These are phyloP conservation scores for Trapa incisa DNA, from an alignment of 345 rosid species.

Conservation along the genomic window DNA sequence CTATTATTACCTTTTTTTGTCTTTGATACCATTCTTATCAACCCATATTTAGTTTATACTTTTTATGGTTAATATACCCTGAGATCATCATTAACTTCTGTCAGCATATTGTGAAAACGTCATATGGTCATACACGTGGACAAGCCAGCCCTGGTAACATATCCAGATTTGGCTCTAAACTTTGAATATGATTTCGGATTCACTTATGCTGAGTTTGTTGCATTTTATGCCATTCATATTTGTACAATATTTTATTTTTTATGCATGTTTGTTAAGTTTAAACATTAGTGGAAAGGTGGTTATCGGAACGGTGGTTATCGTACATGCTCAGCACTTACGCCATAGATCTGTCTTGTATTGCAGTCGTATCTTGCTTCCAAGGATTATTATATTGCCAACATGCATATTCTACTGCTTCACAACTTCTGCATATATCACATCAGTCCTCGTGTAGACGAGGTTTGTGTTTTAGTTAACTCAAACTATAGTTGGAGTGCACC, in stretches of 20 bases:
- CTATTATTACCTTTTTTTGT: not conserved
- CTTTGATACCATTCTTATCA: not conserved
- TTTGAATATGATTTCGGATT: slow-evolving; percentile 28
- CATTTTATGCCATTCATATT: not conserved
- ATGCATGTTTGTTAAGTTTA: not conserved
- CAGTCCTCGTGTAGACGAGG: slow-evolving; percentile 97
- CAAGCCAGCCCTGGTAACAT: slow-evolving; percentile 88
- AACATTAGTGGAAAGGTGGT: not conserved
- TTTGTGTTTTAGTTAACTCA: slow-evolving; percentile 30
- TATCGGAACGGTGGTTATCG: no score
- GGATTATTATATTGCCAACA: slow-evolving; percentile 82
- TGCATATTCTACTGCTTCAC: slow-evolving; percentile 85
- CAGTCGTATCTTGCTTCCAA: slow-evolving; percentile 88
- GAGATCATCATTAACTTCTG: slow-evolving; percentile 4
- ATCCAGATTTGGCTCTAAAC: slow-evolving; percentile 85
- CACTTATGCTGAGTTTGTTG: not conserved
- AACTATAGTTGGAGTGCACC: no score
- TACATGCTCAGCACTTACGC: not conserved
- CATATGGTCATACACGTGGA: slow-evolving; percentile 60
- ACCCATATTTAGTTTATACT: not conserved
- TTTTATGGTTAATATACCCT: not conserved
- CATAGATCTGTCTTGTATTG: slow-evolving; percentile 1
- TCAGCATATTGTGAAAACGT: slow-evolving; percentile 51
- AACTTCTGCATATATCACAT: slow-evolving; percentile 96
- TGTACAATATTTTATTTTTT: not conserved